Base-by-base conservation (phyloP, 768 basidiomycete genomes). In the Glaciozyma martinii region DNA sequence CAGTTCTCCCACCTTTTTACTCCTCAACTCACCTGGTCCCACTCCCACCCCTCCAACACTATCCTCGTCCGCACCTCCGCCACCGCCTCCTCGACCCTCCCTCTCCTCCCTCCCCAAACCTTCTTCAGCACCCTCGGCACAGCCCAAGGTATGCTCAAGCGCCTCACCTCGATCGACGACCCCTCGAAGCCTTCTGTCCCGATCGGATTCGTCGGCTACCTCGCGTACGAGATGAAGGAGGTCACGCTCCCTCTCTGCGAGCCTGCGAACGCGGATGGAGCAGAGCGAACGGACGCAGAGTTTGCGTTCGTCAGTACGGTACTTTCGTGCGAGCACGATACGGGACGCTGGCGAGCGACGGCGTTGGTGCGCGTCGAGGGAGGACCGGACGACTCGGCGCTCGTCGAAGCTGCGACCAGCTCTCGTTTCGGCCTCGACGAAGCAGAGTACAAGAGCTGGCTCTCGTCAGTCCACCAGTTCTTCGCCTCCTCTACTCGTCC, bases 171-270 rank as follows among this genome's bases (percentile, higher is more conserved):
- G 4, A 32, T 61, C 40, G 29, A 10, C 8, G 25, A 54, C 52
- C 21, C 19, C 3, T 5, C 52, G 1, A 16, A 25, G 13, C 12
- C 56, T 4, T 32, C 56, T 5, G 21, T 63, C 25, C 66, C 65
- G 23, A 19, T 64, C 40, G 71, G 71, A 3, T 71, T 68, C 33
- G 65, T 71, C 50, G 71, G 71, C 3, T 59, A 55, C 25, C 30
- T 71, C 37, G 62, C 60, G 0, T 71, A 71, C 55, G 71, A 71
- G 53, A 62, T 66, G 60, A 66, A 65, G 54, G 33, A 61, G 13
- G 59, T 59, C 0, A 44, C 66, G n/a, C 47, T 71, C 23, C 66
- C 70, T 6, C 56, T 61, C 10, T 43, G 29, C 29, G 19, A 15
- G 10, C 5, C 47, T 25, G 21, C 32, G 23, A 29, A 29, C 15